These are phyloP conservation scores for Silene latifolia DNA, from an alignment of 148 eudicot species.

Conservation along the genomic window DNA sequence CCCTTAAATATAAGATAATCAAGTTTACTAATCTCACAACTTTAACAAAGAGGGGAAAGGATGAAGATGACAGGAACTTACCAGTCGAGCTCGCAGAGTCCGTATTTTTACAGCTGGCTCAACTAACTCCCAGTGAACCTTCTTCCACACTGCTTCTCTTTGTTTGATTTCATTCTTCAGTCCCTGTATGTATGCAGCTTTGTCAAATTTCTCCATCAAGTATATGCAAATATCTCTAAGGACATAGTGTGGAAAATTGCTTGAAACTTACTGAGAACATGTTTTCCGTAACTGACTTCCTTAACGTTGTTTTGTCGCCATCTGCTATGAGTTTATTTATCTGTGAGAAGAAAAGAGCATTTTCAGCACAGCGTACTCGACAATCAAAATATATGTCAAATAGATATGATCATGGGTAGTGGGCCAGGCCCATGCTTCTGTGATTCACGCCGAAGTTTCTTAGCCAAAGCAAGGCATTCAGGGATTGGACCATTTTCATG, in stretches of 20 bases:
- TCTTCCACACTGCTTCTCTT: slow-evolving; percentile 72
- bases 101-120: slow-evolving; percentile 79
- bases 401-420: neutral
- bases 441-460: neutral
- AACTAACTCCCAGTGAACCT: slow-evolving; percentile 75
- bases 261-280: slow-evolving; percentile 78
- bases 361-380: neutral
- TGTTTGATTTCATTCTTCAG: slow-evolving; percentile 92
- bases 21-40: neutral
- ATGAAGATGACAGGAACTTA: slow-evolving; percentile 32
- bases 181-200: slow-evolving; percentile 40
- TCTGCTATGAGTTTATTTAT: slow-evolving; percentile 62
- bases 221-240: neutral
- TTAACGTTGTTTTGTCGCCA: slow-evolving; percentile 70
- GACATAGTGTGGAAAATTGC: slow-evolving; percentile 6
- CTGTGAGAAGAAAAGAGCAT: slow-evolving; percentile 33
- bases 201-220: slow-evolving; percentile 2
- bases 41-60: neutral
- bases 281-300: slow-evolving; percentile 84
- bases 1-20: no score
- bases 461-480: neutral
- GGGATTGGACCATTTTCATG: neutral
- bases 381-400: neutral
- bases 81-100: slow-evolving; percentile 90
- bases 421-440: neutral